Percentiles rank a stretch among this genome's conserved stretches.
Evolutionary conservation across 495 filamentous ascomycete species (phyloP).

Genomic region (Xylaria venustula): DNA sequence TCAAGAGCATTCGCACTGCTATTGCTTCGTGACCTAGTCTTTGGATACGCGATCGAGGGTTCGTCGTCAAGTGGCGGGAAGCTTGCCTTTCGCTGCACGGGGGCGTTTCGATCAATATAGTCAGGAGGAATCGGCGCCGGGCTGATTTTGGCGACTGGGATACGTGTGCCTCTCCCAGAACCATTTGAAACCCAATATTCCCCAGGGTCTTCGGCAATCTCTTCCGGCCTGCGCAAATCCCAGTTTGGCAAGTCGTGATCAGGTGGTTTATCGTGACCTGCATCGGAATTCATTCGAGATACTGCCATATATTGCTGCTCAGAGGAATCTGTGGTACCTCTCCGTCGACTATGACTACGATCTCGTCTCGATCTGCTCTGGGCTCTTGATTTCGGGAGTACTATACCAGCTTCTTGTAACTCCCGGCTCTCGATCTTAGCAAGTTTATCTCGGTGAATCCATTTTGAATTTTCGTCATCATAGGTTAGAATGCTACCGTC

Average conservation of each 20-base stretch:
- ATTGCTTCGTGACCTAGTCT: conserved; percentile 68
- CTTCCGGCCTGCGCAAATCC: conserved; percentile 78
- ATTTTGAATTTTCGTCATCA: conserved; percentile 65
- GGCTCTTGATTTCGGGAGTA: conserved; percentile 61
- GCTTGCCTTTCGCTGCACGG: conserved; percentile 60
- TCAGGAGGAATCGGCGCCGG: conserved; percentile 71
- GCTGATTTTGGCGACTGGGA: conserved; percentile 78
- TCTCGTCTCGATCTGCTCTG: conserved; percentile 56
- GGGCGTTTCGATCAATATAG: conserved; percentile 69
- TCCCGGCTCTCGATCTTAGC: conserved; percentile 92
- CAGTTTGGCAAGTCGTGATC: conserved; percentile 43
- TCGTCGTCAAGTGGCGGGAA: conserved; percentile 50
- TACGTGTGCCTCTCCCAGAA: conserved; percentile 60
- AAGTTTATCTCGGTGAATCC: conserved; percentile 97
- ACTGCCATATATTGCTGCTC: conserved; percentile 29
- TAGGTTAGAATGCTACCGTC: conserved; percentile 8
- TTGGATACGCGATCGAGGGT: conserved; percentile 51
- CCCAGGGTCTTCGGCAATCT: conserved; percentile 67
- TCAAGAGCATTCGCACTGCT: conserved; percentile 63
- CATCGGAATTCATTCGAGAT: conserved; percentile 49
- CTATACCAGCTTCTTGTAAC: conserved; percentile 80
- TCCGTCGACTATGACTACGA: conserved; percentile 37
- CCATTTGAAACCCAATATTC: conserved; percentile 41
- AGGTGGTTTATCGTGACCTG: conserved; percentile 29
- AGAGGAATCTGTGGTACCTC: conserved; percentile 43